phyloP scores from a whole-genome alignment of 371 early-diverging fungal species.

The Rhizopus delemar region DNA sequence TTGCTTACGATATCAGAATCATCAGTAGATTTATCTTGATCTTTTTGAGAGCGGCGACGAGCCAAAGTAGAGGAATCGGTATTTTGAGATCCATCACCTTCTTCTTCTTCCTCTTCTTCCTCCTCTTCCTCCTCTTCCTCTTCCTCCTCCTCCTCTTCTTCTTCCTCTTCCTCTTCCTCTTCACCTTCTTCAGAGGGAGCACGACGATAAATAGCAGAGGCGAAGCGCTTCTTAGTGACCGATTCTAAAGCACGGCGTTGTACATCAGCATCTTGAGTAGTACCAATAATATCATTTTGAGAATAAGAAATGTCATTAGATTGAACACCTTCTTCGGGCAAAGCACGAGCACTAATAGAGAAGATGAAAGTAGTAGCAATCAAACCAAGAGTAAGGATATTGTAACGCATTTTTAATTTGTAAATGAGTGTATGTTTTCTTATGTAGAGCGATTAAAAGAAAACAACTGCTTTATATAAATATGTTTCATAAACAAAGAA shows the following conservation, averaged over 20 bases:
- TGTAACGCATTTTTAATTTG: slow-evolving; percentile 13
- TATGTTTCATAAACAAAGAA: no score
- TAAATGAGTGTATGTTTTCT: not conserved
- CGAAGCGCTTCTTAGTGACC: not conserved
- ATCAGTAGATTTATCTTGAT: not conserved
- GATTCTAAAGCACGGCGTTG: not conserved
- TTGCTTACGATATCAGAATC: not conserved
- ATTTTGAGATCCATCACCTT: not conserved
- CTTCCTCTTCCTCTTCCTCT: not conserved
- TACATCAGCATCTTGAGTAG: not conserved
- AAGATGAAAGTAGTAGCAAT: slow-evolving; percentile 6
- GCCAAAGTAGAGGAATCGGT: not conserved
- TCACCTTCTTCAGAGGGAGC: slow-evolving; percentile 1
- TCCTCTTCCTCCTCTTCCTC: not conserved
- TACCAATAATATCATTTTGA: slow-evolving; percentile 14
- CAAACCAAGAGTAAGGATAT: slow-evolving; percentile 16
- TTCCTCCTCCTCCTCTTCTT: not conserved
- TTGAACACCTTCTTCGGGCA: not conserved
- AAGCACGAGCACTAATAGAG: slow-evolving; percentile 7
- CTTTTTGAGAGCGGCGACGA: not conserved
- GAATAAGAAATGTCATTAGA: slow-evolving; percentile 9
- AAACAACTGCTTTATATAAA: not conserved
- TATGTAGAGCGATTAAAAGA: not conserved
- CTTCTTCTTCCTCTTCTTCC: not conserved
- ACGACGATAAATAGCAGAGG: not conserved